Conservation (phyloP, 345 rosid species). For the Turritis glabra region DNA sequence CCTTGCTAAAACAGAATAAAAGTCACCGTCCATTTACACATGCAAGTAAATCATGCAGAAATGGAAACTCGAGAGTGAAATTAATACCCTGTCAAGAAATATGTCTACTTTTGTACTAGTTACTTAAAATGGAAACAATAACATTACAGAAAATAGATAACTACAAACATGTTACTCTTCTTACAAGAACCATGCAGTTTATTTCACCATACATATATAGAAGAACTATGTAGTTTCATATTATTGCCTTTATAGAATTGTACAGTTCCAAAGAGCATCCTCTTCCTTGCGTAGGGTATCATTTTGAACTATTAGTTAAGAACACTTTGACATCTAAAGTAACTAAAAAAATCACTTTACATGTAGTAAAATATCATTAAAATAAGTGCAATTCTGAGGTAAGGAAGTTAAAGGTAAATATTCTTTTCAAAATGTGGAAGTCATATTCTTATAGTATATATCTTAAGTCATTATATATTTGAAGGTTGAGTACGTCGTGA, state of each 20-base stretch:
- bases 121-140: background rate
- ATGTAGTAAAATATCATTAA: background rate
- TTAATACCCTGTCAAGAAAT: background rate
- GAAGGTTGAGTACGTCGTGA: background rate
- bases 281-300: slow-evolving; percentile 3
- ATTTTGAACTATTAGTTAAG: background rate
- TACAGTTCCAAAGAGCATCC: background rate
- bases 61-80: background rate
- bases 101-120: background rate
- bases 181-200: background rate
- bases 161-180: background rate
- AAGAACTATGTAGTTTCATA: background rate
- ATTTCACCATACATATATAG: background rate
- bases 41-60: too few relatives aligned
- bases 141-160: background rate
- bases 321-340: background rate
- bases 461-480: background rate
- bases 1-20: too few relatives aligned
- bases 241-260: background rate
- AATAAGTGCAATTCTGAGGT: background rate
- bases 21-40: slow-evolving; percentile 16
- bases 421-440: background rate
- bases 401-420: background rate
- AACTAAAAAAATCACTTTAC: background rate
- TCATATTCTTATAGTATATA: background rate